These are phyloP conservation scores for Peronospora belbahrii DNA, from an alignment of 352 stramenopile genomes.

Conservation along the genomic window DNA sequence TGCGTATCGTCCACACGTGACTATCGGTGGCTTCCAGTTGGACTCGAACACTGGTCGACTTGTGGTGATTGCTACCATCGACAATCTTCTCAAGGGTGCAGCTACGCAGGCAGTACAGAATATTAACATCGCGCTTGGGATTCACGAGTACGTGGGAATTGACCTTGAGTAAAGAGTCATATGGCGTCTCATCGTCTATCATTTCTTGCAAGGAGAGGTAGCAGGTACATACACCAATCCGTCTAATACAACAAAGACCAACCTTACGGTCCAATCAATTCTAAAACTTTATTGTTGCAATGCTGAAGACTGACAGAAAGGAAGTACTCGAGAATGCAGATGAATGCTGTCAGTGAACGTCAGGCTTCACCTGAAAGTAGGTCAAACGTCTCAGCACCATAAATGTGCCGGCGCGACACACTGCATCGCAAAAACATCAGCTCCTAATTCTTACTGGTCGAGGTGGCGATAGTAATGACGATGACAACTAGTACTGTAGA, in stretches of 20 bases:
- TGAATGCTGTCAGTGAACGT: not conserved
- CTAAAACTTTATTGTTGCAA: slow-evolving; percentile 2
- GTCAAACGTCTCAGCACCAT: not conserved
- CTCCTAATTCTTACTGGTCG: slow-evolving; percentile 7
- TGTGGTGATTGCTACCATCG: slow-evolving; percentile 86
- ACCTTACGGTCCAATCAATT: not conserved
- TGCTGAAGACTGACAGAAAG: not conserved
- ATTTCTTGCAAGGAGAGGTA: not conserved
- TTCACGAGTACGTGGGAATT: slow-evolving; percentile 83
- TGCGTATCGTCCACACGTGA: slow-evolving; percentile 60
- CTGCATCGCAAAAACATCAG: slow-evolving; percentile 1
- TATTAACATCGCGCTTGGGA: slow-evolving; percentile 90
- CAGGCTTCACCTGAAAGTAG: not conserved
- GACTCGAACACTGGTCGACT: slow-evolving; percentile 80
- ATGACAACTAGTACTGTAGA: slow-evolving; percentile 68
- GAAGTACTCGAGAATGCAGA: slow-evolving; percentile 3
- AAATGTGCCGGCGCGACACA: not conserved
- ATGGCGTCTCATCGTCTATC: slow-evolving; percentile 6
- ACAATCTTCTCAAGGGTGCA: slow-evolving; percentile 92
- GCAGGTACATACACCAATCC: not conserved
- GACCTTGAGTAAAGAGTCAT: slow-evolving; percentile 24
- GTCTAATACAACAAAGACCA: not conserved
- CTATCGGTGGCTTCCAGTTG: slow-evolving; percentile 84
- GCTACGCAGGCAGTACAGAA: slow-evolving; percentile 91
- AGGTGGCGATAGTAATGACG: slow-evolving; percentile 1